A percentile compares a stretch with the other conserved stretches of the same genome.
Conservation (phyloP, 768 basidiomycete genomes). For the Albatrellus ellisii region DNA sequence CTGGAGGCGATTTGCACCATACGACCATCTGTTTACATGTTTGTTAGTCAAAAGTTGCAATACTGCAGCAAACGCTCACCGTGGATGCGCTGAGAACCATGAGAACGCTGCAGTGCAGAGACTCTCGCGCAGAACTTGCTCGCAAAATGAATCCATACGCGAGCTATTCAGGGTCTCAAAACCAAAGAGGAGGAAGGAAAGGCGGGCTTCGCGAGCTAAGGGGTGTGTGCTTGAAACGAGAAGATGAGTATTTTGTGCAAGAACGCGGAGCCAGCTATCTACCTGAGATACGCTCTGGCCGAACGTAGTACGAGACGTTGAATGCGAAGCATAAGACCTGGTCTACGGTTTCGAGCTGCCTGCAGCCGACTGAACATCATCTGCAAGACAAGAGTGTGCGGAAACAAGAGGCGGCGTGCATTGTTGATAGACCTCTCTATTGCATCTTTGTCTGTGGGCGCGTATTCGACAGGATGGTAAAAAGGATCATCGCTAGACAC, state of each 20-base stretch:
- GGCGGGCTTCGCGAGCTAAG: conserved; percentile 79
- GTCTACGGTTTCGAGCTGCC: conserved; percentile 80
- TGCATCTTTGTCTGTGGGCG: conserved; percentile 75
- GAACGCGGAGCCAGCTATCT: conserved; percentile 4
- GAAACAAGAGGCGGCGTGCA: conserved; percentile 65
- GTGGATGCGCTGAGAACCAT: conserved; percentile 91
- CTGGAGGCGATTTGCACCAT: conserved; percentile 87
- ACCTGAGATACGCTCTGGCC: conserved; percentile 72
- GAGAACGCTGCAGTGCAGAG: conserved; percentile 74
- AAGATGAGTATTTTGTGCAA: background rate
- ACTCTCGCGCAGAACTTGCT: conserved; percentile 57
- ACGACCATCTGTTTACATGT: conserved; percentile 65
- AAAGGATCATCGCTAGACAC: conserved; percentile 76
- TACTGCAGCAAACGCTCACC: no score
- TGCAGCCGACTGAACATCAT: conserved; percentile 89
- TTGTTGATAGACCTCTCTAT: conserved; percentile 61
- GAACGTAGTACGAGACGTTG: conserved; percentile 80
- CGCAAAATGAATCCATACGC: conserved; percentile 70
- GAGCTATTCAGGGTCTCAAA: conserved; percentile 88
- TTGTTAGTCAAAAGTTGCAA: background rate
- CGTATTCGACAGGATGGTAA: conserved; percentile 71
- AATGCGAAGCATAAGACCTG: conserved; percentile 74
- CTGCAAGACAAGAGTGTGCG: conserved; percentile 75
- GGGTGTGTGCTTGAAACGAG: conserved; percentile 62
- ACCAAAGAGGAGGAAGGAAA: conserved; percentile 84